Conservation (phyloP, 768 basidiomycete genomes). For the Galerina marginata region DNA sequence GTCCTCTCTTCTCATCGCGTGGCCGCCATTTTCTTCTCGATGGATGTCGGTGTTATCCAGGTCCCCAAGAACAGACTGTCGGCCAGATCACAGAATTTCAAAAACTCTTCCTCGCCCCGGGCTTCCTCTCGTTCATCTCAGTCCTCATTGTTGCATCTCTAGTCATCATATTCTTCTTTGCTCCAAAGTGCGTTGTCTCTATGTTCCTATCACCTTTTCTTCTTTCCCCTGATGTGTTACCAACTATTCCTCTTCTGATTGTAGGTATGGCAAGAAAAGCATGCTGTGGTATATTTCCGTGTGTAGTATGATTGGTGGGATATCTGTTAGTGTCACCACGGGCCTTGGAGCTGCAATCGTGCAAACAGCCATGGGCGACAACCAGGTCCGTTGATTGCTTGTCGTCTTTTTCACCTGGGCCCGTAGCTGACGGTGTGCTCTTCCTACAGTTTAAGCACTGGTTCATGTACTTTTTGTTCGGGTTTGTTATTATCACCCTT, state of each 20-base stretch:
- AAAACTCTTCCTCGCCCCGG: constrained; percentile 78
- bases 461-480: constrained; percentile 90
- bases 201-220: neutral
- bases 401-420: neutral
- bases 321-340: constrained; percentile 92
- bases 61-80: constrained; percentile 72
- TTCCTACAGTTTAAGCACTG: constrained; percentile 78
- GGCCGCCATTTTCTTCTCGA: neutral
- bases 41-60: constrained; percentile 37
- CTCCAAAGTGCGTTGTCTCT: constrained; percentile 61
- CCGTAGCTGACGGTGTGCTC: neutral
- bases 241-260: neutral
- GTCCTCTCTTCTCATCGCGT: neutral
- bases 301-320: constrained; percentile 96
- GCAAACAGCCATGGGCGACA: constrained; percentile 72
- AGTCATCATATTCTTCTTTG: constrained; percentile 82
- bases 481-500: constrained; percentile 83
- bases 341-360: constrained; percentile 94
- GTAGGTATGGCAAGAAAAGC: constrained; percentile 83
- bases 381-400: constrained; percentile 58
- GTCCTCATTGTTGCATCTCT: constrained; percentile 68
- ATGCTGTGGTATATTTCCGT: constrained; percentile 97
- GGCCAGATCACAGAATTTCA: constrained; percentile 77
- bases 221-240: neutral
- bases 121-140: constrained; percentile 77